These are phyloP conservation scores for Ogataea siamensis DNA, from an alignment of 805 yeast species.

Conservation along the genomic window DNA sequence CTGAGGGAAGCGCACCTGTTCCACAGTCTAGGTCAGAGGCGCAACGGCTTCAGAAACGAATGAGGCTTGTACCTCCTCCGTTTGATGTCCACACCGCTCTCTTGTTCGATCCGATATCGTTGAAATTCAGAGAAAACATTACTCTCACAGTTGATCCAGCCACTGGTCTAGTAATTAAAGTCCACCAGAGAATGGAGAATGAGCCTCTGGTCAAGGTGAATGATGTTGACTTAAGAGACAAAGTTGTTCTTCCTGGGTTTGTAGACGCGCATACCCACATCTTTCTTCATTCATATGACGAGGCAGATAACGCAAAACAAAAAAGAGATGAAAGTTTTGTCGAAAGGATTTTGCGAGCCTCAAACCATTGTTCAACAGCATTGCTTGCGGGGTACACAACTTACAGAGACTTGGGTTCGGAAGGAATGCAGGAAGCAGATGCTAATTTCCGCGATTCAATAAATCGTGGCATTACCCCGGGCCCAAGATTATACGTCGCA, in stretches of 20 bases:
- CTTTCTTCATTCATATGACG: slow-evolving; percentile 31
- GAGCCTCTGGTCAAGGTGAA: slow-evolving; percentile 4
- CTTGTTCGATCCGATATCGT: too few species aligned
- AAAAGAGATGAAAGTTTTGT: slow-evolving; percentile 30
- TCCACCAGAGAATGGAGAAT: slow-evolving; percentile 10
- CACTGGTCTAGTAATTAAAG: slow-evolving; percentile 21
- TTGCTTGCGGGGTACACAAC: slow-evolving; percentile 30
- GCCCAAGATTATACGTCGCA: slow-evolving; percentile 31
- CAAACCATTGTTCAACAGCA: slow-evolving; percentile 28
- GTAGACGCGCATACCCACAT: slow-evolving; percentile 34
- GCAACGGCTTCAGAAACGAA: too few species aligned
- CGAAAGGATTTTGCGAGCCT: slow-evolving; percentile 27
- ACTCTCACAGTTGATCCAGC: slow-evolving; percentile 24
- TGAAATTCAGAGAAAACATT: slow-evolving; percentile 17
- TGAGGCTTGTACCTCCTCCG: too few species aligned
- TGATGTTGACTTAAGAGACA: slow-evolving; percentile 28
- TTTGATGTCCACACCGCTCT: neutral
- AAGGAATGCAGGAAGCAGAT: slow-evolving; percentile 31
- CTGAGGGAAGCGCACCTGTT: too few species aligned
- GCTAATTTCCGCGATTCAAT: slow-evolving; percentile 30
- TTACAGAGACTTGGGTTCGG: slow-evolving; percentile 32
- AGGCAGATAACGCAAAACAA: slow-evolving; percentile 27
- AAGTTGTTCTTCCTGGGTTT: slow-evolving; percentile 27
- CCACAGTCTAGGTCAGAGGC: too few species aligned
- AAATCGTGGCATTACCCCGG: slow-evolving; percentile 27